Evolutionary conservation across 83 land plant genomes (phyloP), one percentile per base, ranked within the genome.

Genomic region (Diphasiastrum complanatum): DNA sequence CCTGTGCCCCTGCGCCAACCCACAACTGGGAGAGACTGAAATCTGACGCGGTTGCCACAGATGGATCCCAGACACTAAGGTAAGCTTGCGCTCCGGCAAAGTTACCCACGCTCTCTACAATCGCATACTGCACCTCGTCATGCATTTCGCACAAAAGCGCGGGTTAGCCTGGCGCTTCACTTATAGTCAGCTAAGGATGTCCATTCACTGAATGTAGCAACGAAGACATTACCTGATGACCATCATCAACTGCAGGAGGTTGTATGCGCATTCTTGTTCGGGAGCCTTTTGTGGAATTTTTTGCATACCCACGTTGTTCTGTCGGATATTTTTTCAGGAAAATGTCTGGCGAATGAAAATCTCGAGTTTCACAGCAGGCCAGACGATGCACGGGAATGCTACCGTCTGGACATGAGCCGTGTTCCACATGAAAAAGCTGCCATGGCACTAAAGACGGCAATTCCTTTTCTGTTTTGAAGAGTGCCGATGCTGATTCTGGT

Each of bases 21-120:
- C 58, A 54, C 5, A 54, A 5, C 58, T 54, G 58, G 5, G 58
- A 54, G 33, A 54, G 58, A n/a, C 58, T 54, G 33, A 54, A 54
- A 28, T 54, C 58, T 14, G 58, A 54, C 6, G 58, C 5, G n/a
- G 36, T 26, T 25, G 58, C 58, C 33, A 54, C 58, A 11, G 58
- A 28, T 3, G 58, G 58, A 54, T 54, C 58, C 58, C 58, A 54
- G 34, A 54, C 25, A 25, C 58, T 54, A 5, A 54, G 33, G n/a
- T 54, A 54, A 6, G 58, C 58, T 28, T 54, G 58, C 6, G 58
- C 24, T 4, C 58, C 58, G 11, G 58, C 24, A 25, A 54, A 54
- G 58, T 33, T 54, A 14, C 58, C 58, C 33, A 54, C 58, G 11
- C 33, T 33, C 58, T 54, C 33, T 5, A 54, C 58, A 6, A 54